These are phyloP conservation scores for Fragaria nilgerrensis DNA, from an alignment of 306 rosid genomes.

Conservation along the genomic window DNA sequence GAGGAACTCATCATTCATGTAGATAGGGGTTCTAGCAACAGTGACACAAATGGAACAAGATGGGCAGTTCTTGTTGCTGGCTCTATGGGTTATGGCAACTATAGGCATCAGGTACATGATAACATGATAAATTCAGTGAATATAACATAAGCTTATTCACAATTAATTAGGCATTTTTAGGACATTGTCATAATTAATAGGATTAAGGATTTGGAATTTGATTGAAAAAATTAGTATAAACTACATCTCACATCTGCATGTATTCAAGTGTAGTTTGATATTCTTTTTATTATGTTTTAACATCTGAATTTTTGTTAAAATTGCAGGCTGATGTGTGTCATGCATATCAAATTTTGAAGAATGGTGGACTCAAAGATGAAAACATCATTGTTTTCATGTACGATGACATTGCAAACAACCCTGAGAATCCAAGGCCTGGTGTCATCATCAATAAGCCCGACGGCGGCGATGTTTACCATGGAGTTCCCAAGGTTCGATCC, in stretches of 20 bases:
- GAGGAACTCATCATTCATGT: constrained; percentile 16
- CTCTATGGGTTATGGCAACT: constrained; percentile 31
- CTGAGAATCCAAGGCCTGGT: constrained; percentile 41
- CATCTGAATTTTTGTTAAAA: too few relatives aligned
- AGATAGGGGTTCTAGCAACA: background rate
- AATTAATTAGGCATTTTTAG: too few relatives aligned
- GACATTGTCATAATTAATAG: too few relatives aligned
- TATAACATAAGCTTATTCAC: too few relatives aligned
- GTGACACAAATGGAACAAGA: constrained; percentile 33
- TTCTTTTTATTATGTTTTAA: too few relatives aligned
- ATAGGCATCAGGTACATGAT: constrained; percentile 42
- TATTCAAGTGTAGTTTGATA: too few relatives aligned
- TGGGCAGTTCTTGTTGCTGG: constrained; percentile 54
- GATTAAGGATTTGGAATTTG: too few relatives aligned
- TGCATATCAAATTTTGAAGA: constrained; percentile 49
- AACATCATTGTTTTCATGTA: constrained; percentile 54
- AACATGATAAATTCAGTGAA: too few relatives aligned
- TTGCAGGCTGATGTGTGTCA: constrained; percentile 45
- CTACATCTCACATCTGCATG: background rate
- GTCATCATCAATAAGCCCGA: constrained; percentile 38
- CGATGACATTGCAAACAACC: constrained; percentile 38
- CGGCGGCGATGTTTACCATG: constrained; percentile 33
- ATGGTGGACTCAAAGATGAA: constrained; percentile 38
- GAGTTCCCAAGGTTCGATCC: constrained; percentile 48
- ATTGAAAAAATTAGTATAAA: background rate